Conservation (phyloP, 1,284 basidiomycete genomes). For the Trichosporon faecale region DNA sequence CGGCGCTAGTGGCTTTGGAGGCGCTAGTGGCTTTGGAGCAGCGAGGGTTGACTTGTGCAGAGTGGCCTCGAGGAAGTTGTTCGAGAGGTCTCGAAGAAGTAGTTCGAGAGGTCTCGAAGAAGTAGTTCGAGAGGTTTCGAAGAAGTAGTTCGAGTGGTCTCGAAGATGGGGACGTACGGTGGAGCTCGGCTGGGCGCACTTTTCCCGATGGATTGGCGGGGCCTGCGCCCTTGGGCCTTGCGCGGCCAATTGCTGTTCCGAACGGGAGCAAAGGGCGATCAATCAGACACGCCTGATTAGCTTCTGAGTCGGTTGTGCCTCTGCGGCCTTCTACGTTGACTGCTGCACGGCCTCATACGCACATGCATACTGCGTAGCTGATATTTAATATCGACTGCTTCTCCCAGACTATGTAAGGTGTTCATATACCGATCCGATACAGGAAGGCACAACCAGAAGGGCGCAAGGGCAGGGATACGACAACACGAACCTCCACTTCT, state of each 20-base stretch:
- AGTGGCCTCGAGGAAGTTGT: neutral
- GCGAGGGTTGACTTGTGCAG: neutral
- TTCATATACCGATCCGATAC: too few species aligned
- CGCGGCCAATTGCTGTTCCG: slow-evolving; percentile 6
- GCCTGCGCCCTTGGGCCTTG: neutral
- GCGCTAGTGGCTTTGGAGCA: too few species aligned
- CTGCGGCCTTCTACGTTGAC: too few species aligned
- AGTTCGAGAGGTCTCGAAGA: neutral
- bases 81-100: neutral
- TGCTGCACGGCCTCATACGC: too few species aligned
- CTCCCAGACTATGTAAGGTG: too few species aligned
- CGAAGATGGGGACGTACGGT: neutral
- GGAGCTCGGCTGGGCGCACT: slow-evolving; percentile 1
- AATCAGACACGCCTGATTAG: neutral
- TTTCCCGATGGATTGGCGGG: neutral
- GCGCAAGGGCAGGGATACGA: too few species aligned
- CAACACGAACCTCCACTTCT: neutral
- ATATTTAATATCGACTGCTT: too few species aligned
- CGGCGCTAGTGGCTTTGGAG: neutral
- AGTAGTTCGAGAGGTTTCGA: neutral
- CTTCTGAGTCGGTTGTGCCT: neutral
- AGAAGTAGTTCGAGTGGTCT: neutral
- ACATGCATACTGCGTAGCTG: too few species aligned
- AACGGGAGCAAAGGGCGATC: neutral
- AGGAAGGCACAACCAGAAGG: too few species aligned